Percentiles rank a stretch among this genome's conserved stretches.
Evolutionary conservation across 2,329 filamentous ascomycete species (phyloP).

Genomic region (Colletotrichum sp.): DNA sequence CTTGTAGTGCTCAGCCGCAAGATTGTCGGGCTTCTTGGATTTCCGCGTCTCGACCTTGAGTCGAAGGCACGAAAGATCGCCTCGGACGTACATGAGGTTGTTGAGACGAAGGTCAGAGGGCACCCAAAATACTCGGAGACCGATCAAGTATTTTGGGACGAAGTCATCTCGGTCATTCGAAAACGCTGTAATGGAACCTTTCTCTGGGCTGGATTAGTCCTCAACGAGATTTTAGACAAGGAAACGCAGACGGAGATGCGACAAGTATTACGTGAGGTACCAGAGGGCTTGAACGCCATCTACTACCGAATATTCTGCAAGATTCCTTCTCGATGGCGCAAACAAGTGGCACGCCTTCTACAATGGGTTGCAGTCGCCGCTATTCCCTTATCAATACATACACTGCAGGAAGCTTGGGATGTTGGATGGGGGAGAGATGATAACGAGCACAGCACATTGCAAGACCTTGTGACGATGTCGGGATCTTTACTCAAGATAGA

Average conservation of each 20-base stretch:
- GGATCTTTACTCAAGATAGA: not conserved
- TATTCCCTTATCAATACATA: not conserved
- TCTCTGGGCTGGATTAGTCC: not conserved
- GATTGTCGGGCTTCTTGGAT: not conserved
- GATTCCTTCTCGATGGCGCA: not conserved
- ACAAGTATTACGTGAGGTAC: not conserved
- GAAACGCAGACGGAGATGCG: not conserved
- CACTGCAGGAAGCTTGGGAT: not conserved
- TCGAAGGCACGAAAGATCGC: not conserved
- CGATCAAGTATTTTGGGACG: not conserved
- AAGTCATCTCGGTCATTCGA: not conserved
- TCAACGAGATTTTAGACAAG: not conserved
- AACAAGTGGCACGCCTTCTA: not conserved
- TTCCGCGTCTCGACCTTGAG: not conserved
- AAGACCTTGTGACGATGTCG: not conserved
- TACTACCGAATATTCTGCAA: rapidly evolving
- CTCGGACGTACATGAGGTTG: not conserved
- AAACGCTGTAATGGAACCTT: not conserved
- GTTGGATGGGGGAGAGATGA: not conserved
- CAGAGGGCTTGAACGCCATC: not conserved
- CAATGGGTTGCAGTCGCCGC: not conserved
- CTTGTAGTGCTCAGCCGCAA: not conserved
- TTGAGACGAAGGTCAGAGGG: no score
- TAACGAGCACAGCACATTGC: not conserved
- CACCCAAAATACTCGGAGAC: not conserved